Percentiles rank a stretch among this genome's conserved stretches.
Evolutionary conservation across 176 grass and related monocot species (phyloP).

Genomic region (Miscanthus lutarioriparius): DNA sequence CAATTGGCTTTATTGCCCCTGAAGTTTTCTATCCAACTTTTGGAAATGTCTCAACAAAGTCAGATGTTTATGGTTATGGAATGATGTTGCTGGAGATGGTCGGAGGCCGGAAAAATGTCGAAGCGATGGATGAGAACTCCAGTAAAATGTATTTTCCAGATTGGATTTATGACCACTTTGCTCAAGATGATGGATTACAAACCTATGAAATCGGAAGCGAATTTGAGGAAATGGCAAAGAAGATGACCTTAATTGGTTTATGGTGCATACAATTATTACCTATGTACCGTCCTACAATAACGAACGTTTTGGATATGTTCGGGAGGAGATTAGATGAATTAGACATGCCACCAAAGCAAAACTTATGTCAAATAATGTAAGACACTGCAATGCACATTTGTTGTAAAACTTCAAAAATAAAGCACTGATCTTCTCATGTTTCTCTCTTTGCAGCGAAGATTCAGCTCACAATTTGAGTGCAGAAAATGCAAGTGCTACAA

Average conservation of each 20-base stretch:
- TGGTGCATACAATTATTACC: conserved; percentile 58
- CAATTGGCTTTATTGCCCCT: conserved; percentile 68
- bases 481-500: neutral
- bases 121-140: conserved; percentile 6
- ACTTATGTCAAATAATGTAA: neutral
- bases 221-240: conserved; percentile 46
- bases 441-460: neutral
- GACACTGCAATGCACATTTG: neutral
- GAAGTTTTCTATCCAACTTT: conserved; percentile 52
- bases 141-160: conserved; percentile 62
- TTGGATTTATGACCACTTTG: conserved; percentile 75
- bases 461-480: neutral
- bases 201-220: conserved; percentile 34
- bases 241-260: conserved; percentile 62
- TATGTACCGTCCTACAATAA: conserved; percentile 56
- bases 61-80: conserved; percentile 65
- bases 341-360: conserved; percentile 38
- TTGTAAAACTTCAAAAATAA: neutral
- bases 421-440: neutral
- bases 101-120: conserved; percentile 49
- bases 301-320: conserved; percentile 67
- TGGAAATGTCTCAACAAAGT: conserved; percentile 60
- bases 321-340: conserved; percentile 40
- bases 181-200: conserved; percentile 29
- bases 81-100: conserved; percentile 81